These are phyloP conservation scores for Adiantum capillusveneris DNA, from an alignment of 75 land plant species.

Conservation along the genomic window DNA sequence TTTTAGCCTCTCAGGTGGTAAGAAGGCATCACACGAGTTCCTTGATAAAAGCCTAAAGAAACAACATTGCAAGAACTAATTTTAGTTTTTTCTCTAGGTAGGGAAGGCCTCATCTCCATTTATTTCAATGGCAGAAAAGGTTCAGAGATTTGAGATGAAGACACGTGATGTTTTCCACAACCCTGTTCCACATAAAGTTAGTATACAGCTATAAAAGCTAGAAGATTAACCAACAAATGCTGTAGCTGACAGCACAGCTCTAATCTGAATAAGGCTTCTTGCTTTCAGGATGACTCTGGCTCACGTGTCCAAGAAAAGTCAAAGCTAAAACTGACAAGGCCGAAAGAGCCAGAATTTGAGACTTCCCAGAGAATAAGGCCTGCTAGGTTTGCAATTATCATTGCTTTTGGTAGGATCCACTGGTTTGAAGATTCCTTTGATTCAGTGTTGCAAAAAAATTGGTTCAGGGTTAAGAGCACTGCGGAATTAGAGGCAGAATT, in stretches of 20 bases:
- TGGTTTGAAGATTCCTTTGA: too few species aligned
- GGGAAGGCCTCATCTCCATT: constrained; percentile 40
- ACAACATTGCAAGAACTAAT: too few species aligned
- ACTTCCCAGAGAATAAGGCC: constrained; percentile 75
- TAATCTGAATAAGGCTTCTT: too few species aligned
- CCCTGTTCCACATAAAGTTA: constrained; percentile 20
- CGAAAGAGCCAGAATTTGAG: constrained; percentile 84
- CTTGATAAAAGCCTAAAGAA: too few species aligned
- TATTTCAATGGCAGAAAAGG: constrained; percentile 78
- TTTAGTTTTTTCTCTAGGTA: constrained; percentile 10
- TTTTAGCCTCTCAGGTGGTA: neutral
- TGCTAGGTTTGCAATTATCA: constrained; percentile 30
- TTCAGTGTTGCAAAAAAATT: too few species aligned
- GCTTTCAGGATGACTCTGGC: neutral
- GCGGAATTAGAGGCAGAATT: constrained; percentile 92
- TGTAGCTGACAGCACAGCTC: too few species aligned
- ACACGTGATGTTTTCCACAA: constrained; percentile 43
- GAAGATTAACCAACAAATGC: too few species aligned
- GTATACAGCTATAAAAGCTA: too few species aligned
- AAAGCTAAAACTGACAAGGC: constrained; percentile 66
- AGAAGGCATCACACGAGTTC: too few species aligned
- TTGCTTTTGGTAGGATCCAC: too few species aligned
- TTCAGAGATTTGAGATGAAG: constrained; percentile 61
- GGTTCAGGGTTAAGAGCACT: constrained; percentile 75
- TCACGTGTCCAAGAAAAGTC: constrained; percentile 5